Conservation (phyloP, 139 green algal genomes). For the Haematococcus lacustris region DNA sequence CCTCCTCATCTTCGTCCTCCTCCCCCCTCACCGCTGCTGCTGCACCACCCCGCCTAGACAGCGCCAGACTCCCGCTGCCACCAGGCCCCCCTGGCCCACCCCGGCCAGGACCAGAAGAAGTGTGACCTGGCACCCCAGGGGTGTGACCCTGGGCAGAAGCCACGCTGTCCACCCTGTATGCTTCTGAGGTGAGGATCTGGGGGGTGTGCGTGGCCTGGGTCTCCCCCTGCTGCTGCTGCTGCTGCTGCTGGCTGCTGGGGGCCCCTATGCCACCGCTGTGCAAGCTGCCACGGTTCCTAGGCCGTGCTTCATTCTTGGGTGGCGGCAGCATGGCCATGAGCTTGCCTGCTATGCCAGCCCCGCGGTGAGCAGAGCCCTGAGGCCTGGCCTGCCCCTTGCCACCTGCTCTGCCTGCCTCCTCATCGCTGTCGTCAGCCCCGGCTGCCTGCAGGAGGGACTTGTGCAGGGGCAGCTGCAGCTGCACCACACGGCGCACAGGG, state of each 20-base stretch:
- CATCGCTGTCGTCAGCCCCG: constrained; percentile 30
- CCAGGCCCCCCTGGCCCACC: background rate
- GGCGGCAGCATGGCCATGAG: constrained; percentile 51
- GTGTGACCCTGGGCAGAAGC: background rate
- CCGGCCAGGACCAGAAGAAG: background rate
- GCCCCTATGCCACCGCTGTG: background rate
- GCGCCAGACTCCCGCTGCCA: background rate
- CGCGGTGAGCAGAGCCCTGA: background rate
- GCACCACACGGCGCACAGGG: constrained; percentile 15
- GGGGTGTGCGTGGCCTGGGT: background rate
- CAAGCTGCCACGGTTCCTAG: too few relatives aligned
- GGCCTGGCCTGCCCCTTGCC: constrained; percentile 14
- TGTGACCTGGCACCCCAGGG: constrained; percentile 9
- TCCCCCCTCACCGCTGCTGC: background rate
- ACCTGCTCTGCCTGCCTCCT: constrained; percentile 13
- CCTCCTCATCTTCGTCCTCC: background rate
- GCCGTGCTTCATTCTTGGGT: constrained; percentile 45
- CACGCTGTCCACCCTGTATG: background rate
- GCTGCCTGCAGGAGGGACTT: constrained; percentile 25
- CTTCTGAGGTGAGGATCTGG: background rate
- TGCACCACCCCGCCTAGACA: background rate
- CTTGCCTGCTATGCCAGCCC: constrained; percentile 11
- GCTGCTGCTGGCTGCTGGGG: constrained; percentile 5
- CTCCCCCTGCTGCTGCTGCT: too few relatives aligned
- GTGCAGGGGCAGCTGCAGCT: constrained; percentile 25